Conservation (phyloP, 169 alveolate species). For the Plasmodium sp. region DNA sequence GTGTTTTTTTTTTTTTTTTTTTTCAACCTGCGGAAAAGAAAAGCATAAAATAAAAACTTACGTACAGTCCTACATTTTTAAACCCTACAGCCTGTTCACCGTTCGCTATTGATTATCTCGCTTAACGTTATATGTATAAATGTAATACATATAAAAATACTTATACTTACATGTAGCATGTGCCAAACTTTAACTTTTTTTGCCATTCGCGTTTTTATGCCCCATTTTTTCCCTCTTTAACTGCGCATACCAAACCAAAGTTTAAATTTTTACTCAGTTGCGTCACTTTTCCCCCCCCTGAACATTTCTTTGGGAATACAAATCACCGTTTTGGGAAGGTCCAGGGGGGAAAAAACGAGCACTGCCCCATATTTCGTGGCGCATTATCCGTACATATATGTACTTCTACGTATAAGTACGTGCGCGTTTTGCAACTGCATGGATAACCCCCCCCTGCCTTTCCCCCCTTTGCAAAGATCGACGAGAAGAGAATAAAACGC, state of each 20-base stretch:
- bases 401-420: neutral
- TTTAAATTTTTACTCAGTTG: neutral
- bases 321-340: neutral
- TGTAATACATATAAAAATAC: neutral
- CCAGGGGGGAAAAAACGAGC: neutral
- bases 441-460: neutral
- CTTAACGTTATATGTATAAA: neutral
- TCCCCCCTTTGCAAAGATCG: neutral
- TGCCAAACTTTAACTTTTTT: neutral
- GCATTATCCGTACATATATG: neutral
- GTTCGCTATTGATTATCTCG: neutral
- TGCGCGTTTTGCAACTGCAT: neutral
- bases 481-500: neutral
- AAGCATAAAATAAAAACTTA: neutral
- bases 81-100: neutral
- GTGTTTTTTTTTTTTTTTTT: neutral
- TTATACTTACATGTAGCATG: neutral
- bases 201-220: neutral
- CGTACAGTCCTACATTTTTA: neutral
- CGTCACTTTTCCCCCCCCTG: neutral
- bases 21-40: neutral
- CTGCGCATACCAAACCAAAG: neutral
- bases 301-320: neutral
- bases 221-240: neutral
- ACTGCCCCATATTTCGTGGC: neutral